Evolutionary conservation across 805 yeast species (phyloP), one percentile per base, ranked within the genome.

Genomic region (Barnettozyma pratensis): DNA sequence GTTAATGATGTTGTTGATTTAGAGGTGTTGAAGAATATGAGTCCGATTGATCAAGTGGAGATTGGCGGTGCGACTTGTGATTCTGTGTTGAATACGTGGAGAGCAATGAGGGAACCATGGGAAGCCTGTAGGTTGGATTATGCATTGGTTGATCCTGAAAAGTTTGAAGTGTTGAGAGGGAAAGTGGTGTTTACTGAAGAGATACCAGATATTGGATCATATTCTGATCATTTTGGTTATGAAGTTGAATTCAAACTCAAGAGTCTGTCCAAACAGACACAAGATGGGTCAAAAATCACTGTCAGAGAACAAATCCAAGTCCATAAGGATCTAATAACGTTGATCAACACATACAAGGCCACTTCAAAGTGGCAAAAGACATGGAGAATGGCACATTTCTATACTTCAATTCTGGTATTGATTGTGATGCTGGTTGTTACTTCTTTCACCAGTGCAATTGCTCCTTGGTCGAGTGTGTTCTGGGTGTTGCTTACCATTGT

Each of bases 221-320:
- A 78, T 53, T 88, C 97, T 1, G 99, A 94, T 62, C 99, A 94
- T 70, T 94, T 94, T 73, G 99, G 92, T 0, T 87, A 85, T 58
- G 58, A 74, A 1, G 74, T 80, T 39, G 66, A 72, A 1, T 56
- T 80, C 39, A 62, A 69, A 42, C 26, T 39, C 19, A 28, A 14
- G 26, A 39, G 50, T 72, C 19, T 19, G 19, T 19, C 19, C 19
- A 19, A 19, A 19, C 19, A 19, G 19, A 19, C 19, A 19, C 19
- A 3, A 47, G 6, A 54, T 44, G 25, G 40, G 28, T 27, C 30
- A 41, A 36, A 26, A 28, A 11, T 37, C 42, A 19, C 39, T 25
- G 26, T 29, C 34, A 38, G 27, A 30, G 14, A 42, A 32, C 38
- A 31, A 52, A 42, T 41, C 47, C 47, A 37, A 46, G 27, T 45